Evolutionary conservation across 2,329 filamentous ascomycete species (phyloP), one percentile per base, ranked within the genome.

Genomic region (Sodiomyces alkalinus): DNA sequence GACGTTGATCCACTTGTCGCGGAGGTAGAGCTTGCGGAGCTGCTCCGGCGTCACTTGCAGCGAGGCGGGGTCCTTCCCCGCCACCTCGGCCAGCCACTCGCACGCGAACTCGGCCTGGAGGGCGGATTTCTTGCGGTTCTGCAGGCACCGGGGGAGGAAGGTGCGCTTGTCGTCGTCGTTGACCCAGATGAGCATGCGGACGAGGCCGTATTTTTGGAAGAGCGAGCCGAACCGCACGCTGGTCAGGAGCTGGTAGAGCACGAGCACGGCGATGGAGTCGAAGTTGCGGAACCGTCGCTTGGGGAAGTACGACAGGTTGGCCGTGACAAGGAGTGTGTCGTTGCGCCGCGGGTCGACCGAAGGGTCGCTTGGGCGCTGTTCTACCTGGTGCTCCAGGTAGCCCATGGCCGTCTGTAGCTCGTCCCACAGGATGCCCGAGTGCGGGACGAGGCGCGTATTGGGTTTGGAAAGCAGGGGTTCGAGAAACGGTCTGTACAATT

Each of bases 131-230:
- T 52, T 62, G n/a, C 76, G 66, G 2, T 56, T 49, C 19, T 57
- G 49, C 3, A 79, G 44, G 2, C 56, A 53, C 29, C 66, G 67
- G 0, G 86, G 78, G 6, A 93, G 33, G 1, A 81, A 39, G 2
- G 48, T 36, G 6, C 51, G 42, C 37, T 71, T 71, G 31, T 82
- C 76, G 0, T 66, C 56, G 23, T 74, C 58, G 2, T 68, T 62
- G 4, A 74, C 43, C 74, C 85, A 86, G 21, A 86, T 46, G 1
- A 96, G 62, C 59, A 87, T 76, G 27, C 85, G 73, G 3, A 92
- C 74, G 12, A 75, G 65, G 3, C 87, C 87, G 45, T 83, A 86
- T 17, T 61, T 59, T 41, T 93, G 78, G 40, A 92, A 69, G 0
- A 77, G 58, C 0, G 58, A 51, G 27, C 70, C 60, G 3, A 60